Evolutionary conservation across 768 basidiomycete genomes (phyloP).

Genomic region (Scleroderma bovista): DNA sequence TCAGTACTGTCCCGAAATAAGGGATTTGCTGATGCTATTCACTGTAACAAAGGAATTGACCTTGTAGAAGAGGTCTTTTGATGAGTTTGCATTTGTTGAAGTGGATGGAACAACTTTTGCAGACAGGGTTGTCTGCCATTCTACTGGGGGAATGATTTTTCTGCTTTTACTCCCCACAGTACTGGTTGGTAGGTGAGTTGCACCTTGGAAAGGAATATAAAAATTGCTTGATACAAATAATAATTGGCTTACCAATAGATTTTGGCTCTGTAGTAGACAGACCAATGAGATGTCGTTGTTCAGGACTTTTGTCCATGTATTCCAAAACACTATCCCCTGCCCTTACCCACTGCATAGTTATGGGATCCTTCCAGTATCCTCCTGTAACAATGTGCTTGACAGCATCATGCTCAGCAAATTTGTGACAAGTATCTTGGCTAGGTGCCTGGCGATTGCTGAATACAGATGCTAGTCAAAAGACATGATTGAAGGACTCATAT

Average conservation of each 20-base stretch:
- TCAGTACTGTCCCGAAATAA: too few relatives aligned
- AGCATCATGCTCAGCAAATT: conserved; percentile 6
- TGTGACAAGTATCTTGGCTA: conserved; percentile 14
- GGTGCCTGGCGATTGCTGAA: conserved; percentile 29
- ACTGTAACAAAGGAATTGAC: background rate
- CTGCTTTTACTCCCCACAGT: background rate
- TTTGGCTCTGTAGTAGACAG: background rate
- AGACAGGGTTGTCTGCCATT: conserved; percentile 1
- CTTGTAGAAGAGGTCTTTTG: background rate
- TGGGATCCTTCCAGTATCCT: conserved; percentile 8
- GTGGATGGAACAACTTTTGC: background rate
- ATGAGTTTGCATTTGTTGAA: background rate
- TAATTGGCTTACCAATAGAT: background rate
- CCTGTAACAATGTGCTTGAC: conserved; percentile 13
- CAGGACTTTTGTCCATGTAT: conserved; percentile 4
- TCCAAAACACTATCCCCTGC: conserved; percentile 1
- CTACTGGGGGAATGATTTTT: background rate
- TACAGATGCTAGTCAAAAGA: conserved; percentile 20
- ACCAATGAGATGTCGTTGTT: conserved; percentile 3
- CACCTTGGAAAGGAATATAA: background rate
- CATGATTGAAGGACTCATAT: conserved; percentile 25
- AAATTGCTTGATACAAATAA: background rate
- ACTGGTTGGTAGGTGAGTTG: background rate
- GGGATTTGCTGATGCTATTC: too few relatives aligned
- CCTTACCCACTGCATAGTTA: background rate